Conservation (phyloP, 768 basidiomycete species). For the Obba rivulosa region DNA sequence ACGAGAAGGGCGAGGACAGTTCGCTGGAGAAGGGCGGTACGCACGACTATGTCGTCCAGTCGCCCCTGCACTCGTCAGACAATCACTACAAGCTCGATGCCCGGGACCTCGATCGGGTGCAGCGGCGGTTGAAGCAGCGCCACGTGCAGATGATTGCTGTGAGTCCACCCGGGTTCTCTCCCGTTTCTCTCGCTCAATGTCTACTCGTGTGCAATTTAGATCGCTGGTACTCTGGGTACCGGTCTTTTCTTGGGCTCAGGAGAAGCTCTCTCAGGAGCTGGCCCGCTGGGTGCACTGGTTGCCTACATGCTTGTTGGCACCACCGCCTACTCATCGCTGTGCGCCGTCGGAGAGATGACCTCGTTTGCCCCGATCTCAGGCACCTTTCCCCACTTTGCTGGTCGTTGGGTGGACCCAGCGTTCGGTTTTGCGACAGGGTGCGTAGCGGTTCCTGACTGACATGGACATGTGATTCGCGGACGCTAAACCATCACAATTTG, state of each 20-base stretch:
- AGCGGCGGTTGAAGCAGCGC: slow-evolving; percentile 67
- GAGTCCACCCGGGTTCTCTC: slow-evolving; percentile 16
- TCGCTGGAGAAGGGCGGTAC: slow-evolving; percentile 23
- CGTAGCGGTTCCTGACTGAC: background rate
- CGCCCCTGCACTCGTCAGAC: slow-evolving; percentile 6
- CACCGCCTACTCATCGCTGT: slow-evolving; percentile 62
- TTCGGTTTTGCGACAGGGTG: slow-evolving; percentile 30
- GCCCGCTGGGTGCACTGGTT: slow-evolving; percentile 62
- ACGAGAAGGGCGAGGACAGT: slow-evolving; percentile 18
- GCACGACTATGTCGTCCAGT: slow-evolving; percentile 18
- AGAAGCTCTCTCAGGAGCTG: slow-evolving; percentile 50
- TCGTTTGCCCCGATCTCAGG: slow-evolving; percentile 74
- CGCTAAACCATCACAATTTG: background rate
- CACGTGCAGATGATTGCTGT: slow-evolving; percentile 83
- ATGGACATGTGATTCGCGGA: background rate
- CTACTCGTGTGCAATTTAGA: slow-evolving; percentile 29
- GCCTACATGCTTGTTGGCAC: slow-evolving; percentile 62
- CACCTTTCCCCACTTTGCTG: slow-evolving; percentile 66
- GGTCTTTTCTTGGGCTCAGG: slow-evolving; percentile 73
- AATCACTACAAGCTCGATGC: slow-evolving; percentile 42
- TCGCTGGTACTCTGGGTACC: slow-evolving; percentile 72
- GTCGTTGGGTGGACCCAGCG: slow-evolving; percentile 33
- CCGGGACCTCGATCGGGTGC: slow-evolving; percentile 65
- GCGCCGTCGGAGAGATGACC: slow-evolving; percentile 76
- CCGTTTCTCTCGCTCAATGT: background rate